Evolutionary conservation across 441 rosid genomes (phyloP).

Genomic region (Bruguiera hainesii): DNA sequence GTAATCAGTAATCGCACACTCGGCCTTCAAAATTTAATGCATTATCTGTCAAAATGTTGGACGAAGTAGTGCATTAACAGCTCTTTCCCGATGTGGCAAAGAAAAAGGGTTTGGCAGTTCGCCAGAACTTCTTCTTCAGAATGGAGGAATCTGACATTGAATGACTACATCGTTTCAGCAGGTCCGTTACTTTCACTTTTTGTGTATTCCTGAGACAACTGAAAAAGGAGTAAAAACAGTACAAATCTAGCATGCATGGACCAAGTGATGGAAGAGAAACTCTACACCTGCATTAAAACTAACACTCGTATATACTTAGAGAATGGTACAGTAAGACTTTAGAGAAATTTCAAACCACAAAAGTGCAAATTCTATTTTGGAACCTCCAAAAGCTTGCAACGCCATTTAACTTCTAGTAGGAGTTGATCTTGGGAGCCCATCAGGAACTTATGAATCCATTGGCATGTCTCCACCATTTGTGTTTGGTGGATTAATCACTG

Average conservation of each 20-base stretch:
- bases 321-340: slow-evolving; percentile 6
- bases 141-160: too few species aligned
- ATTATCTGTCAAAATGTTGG: too few species aligned
- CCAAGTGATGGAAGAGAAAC: not conserved
- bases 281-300: slow-evolving; percentile 5
- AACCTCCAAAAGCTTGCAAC: slow-evolving; percentile 17
- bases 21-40: too few species aligned
- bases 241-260: not conserved
- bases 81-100: too few species aligned
- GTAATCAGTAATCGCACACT: too few species aligned
- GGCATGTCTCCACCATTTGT: slow-evolving; percentile 48
- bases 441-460: slow-evolving; percentile 58
- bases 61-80: too few species aligned
- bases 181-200: not conserved
- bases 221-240: slow-evolving; percentile 10
- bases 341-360: slow-evolving; percentile 22
- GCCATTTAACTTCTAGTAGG: slow-evolving; percentile 15
- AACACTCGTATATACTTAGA: slow-evolving; percentile 3
- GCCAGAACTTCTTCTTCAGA: too few species aligned
- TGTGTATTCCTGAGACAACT: not conserved
- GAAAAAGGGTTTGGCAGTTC: too few species aligned
- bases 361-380: slow-evolving; percentile 14
- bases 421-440: slow-evolving; percentile 12
- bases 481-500: slow-evolving; percentile 25
- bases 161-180: too few species aligned